Evolutionary conservation across 2,329 filamentous ascomycete species (phyloP).

Genomic region (Sporothrix humicola): DNA sequence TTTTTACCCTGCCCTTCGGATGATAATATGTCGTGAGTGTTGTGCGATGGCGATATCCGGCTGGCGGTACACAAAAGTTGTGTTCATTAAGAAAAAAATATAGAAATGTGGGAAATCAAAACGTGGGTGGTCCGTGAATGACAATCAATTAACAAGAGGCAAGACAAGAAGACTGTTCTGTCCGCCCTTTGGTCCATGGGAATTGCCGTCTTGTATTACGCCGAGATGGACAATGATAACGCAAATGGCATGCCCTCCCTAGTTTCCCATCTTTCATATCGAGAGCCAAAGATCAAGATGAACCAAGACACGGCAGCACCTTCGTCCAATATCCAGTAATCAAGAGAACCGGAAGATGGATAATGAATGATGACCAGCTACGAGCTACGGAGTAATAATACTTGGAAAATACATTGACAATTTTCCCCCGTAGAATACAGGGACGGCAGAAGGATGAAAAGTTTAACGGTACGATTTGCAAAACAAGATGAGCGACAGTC

Average conservation of each 20-base stretch:
- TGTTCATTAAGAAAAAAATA: neutral
- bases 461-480: neutral
- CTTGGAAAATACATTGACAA: too few relatives aligned
- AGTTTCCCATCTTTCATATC: neutral
- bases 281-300: too few relatives aligned
- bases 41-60: neutral
- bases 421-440: neutral
- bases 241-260: conserved; percentile 4
- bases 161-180: neutral
- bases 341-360: neutral
- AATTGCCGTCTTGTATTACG: conserved; percentile 19
- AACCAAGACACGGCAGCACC: conserved; percentile 13
- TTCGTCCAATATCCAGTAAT: conserved; percentile 6
- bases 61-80: neutral
- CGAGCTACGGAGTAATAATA: too few relatives aligned
- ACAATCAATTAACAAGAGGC: neutral
- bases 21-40: neutral
- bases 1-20: neutral
- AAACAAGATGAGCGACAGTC: conserved; percentile 12
- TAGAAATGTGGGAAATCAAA: neutral
- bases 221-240: conserved; percentile 4
- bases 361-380: neutral
- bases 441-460: neutral
- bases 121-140: conserved; percentile 9
- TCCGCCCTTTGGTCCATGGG: neutral